Evolutionary conservation across 495 filamentous ascomycete species (phyloP).

Genomic region (Tuber indicum): DNA sequence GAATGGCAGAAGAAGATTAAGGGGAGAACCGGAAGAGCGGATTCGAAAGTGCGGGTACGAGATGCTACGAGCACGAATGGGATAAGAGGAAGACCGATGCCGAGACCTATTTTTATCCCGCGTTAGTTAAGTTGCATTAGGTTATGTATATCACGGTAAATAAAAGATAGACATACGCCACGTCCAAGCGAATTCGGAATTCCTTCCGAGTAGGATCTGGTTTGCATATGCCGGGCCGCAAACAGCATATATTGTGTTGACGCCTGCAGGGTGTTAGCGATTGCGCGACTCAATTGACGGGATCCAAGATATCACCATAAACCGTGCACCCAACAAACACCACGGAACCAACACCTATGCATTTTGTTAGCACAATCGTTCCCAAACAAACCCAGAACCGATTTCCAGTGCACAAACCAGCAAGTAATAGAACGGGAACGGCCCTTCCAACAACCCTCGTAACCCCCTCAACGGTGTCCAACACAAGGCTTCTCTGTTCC

Average conservation of each 20-base stretch:
- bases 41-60: slow-evolving; percentile 41
- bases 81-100: slow-evolving; percentile 41
- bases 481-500: slow-evolving; percentile 38
- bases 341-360: slow-evolving; percentile 38
- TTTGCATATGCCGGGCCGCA: slow-evolving; percentile 42
- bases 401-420: slow-evolving; percentile 28
- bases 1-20: slow-evolving; percentile 42
- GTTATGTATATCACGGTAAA: not conserved
- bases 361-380: slow-evolving; percentile 18
- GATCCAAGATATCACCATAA: slow-evolving; percentile 29
- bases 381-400: slow-evolving; percentile 22
- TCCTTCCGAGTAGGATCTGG: slow-evolving; percentile 32
- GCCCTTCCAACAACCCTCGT: slow-evolving; percentile 37
- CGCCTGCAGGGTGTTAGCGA: slow-evolving; percentile 19
- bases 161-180: slow-evolving; percentile 32
- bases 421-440: slow-evolving; percentile 33
- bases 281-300: not conserved
- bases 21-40: slow-evolving; percentile 40
- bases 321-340: slow-evolving; percentile 42
- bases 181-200: slow-evolving; percentile 41
- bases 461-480: slow-evolving; percentile 38
- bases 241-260: slow-evolving; percentile 42
- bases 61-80: slow-evolving; percentile 42
- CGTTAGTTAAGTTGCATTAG: not conserved
- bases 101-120: slow-evolving; percentile 29